Conservation (phyloP, 2,329 filamentous ascomycete genomes). For the Phoma sp. region DNA sequence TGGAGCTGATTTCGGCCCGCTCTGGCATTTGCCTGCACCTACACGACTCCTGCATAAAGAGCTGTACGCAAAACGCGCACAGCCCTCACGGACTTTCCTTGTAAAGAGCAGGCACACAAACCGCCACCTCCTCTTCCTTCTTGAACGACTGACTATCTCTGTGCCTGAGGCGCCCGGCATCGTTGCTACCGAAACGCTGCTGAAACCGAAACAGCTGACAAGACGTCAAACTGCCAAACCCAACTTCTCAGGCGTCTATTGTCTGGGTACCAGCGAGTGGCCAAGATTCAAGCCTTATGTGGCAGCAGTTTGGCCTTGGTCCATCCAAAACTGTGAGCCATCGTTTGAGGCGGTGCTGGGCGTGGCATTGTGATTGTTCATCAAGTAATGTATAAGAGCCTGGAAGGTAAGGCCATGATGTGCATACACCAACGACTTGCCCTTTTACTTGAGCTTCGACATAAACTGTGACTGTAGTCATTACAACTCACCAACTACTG, state of each 20-base stretch:
- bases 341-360: conserved; percentile 25
- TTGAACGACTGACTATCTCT: background rate
- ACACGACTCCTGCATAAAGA: background rate
- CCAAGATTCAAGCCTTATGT: conserved; percentile 15
- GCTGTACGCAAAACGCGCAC: no score
- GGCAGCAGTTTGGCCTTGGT: conserved; percentile 2
- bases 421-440: background rate
- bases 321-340: conserved; percentile 12
- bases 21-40: background rate
- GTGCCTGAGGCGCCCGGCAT: conserved; percentile 24
- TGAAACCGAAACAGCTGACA: conserved; percentile 37
- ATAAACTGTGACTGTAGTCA: background rate
- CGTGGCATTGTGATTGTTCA: background rate
- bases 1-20: background rate
- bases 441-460: background rate
- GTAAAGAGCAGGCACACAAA: background rate
- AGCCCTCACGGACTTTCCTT: no score
- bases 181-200: conserved; percentile 24
- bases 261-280: conserved; percentile 18
- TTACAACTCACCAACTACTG: background rate
- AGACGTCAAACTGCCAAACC: conserved; percentile 16
- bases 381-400: conserved; percentile 23
- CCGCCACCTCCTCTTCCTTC: background rate
- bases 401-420: background rate
- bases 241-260: conserved; percentile 24